These are phyloP conservation scores for Sporothrix inflata DNA, from an alignment of 2,329 filamentous ascomycete species.

Conservation along the genomic window DNA sequence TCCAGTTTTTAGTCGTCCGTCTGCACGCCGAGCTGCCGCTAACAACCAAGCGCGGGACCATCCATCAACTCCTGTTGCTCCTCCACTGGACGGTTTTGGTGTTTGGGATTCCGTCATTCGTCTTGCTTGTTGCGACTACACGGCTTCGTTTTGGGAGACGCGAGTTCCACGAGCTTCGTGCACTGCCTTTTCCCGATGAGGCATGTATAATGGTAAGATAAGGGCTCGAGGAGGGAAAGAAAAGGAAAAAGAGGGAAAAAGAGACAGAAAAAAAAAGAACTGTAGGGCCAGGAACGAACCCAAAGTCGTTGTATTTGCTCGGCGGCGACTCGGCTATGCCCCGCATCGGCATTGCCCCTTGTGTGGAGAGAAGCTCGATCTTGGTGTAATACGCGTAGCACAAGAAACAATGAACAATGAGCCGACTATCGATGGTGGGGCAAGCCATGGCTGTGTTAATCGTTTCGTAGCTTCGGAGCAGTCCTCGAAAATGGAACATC, in stretches of 20 bases:
- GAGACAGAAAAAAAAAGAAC: background rate
- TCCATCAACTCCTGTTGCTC: background rate
- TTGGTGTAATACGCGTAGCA: background rate
- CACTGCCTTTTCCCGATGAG: background rate
- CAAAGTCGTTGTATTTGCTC: background rate
- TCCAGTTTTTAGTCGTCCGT: background rate
- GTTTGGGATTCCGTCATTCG: slow-evolving; percentile 10
- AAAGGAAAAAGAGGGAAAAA: background rate
- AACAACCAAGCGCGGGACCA: slow-evolving; percentile 5
- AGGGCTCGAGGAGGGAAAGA: background rate
- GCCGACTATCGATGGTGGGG: background rate
- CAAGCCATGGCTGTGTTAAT: background rate
- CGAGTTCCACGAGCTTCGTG: background rate
- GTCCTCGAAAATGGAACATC: background rate
- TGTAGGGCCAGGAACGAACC: background rate
- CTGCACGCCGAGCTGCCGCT: slow-evolving; percentile 3
- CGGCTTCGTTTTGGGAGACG: background rate
- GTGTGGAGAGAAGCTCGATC: background rate
- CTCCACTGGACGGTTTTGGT: background rate
- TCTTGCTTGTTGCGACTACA: background rate
- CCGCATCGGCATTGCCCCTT: background rate
- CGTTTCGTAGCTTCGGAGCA: background rate
- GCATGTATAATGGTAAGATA: background rate
- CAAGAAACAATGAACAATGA: background rate
- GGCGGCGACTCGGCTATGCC: background rate